Conservation (phyloP, 169 alveolate genomes). For the Cryptosporidium ryanae region DNA sequence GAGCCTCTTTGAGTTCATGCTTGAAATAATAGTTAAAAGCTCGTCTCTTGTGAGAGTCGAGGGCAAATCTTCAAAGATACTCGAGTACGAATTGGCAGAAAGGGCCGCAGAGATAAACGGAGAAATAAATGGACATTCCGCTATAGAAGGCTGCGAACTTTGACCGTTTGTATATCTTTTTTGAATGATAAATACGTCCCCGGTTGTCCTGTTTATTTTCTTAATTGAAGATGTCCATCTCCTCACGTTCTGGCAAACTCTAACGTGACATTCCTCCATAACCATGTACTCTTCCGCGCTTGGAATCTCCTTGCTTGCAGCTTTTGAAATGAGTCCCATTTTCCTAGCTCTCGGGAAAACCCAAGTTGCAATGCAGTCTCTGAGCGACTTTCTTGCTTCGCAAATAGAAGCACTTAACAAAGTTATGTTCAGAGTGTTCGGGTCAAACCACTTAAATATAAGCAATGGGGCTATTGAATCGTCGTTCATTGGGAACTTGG, state of each 20-base stretch:
- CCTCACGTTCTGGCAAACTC: conserved; percentile 86
- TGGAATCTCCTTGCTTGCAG: conserved; percentile 34
- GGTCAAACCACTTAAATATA: conserved; percentile 85
- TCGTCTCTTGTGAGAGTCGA: conserved; percentile 34
- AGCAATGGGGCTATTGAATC: conserved; percentile 84
- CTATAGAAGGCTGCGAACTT: conserved; percentile 24
- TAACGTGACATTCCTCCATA: conserved; percentile 83
- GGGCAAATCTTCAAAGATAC: conserved; percentile 37
- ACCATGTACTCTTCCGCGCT: conserved; percentile 80
- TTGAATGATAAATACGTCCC: conserved; percentile 85
- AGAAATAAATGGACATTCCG: conserved; percentile 51
- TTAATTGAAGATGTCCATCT: conserved; percentile 86
- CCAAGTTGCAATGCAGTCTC: conserved; percentile 85
- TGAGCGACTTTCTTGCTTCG: conserved; percentile 85
- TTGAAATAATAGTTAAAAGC: conserved; percentile 16
- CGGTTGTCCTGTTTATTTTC: conserved; percentile 85
- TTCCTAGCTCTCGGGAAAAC: conserved; percentile 82
- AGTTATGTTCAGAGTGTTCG: conserved; percentile 80
- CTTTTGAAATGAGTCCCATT: conserved; percentile 69
- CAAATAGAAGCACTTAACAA: conserved; percentile 86
- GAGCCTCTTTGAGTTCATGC: conserved; percentile 20
- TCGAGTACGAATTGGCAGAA: conserved; percentile 21
- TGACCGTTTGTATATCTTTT: neutral
- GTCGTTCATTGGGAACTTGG: conserved; percentile 82
- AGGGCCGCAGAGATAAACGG: conserved; percentile 59